Evolutionary conservation across 2,329 filamentous ascomycete species (phyloP).

Genomic region (Chrysosporium queenslandicum): DNA sequence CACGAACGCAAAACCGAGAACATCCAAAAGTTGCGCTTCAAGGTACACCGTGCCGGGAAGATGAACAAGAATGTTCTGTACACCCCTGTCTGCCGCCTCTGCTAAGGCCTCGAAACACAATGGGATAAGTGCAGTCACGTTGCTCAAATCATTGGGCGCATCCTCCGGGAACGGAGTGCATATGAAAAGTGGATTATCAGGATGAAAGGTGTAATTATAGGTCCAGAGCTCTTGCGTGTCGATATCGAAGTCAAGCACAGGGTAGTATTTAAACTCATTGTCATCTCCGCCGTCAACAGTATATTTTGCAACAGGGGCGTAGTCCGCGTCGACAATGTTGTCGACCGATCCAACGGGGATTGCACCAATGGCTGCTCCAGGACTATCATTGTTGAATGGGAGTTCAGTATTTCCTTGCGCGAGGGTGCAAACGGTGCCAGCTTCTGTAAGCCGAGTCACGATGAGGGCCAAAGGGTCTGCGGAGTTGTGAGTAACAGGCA

Average conservation of each 20-base stretch:
- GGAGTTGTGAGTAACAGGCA: too few species aligned
- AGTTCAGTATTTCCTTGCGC: too few species aligned
- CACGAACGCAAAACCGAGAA: constrained; percentile 23
- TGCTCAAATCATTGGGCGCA: neutral
- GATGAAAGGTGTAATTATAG: constrained; percentile 9
- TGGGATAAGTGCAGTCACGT: constrained; percentile 8
- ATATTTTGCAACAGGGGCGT: constrained; percentile 9
- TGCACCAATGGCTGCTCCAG: constrained; percentile 1
- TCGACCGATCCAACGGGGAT: constrained; percentile 12
- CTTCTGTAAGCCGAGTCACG: too few species aligned
- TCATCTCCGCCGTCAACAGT: neutral
- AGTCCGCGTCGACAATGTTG: constrained; percentile 10
- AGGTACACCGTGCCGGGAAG: too few species aligned
- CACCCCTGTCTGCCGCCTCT: constrained; percentile 3
- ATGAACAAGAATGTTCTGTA: constrained; percentile 12
- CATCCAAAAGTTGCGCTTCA: too few species aligned
- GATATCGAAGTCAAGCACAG: neutral
- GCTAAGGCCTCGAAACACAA: constrained; percentile 8
- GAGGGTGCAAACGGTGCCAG: too few species aligned
- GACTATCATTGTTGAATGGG: constrained; percentile 13
- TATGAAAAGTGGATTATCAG: constrained; percentile 3
- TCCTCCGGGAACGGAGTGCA: constrained; percentile 7
- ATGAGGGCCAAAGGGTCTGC: too few species aligned
- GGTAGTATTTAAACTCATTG: constrained; percentile 10
- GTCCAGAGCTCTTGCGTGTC: neutral